A percentile compares a stretch with the other conserved stretches of the same genome.
phyloP scores from a whole-genome alignment of 176 grass and related monocot species.

The Thinopyrum elongatum region DNA sequence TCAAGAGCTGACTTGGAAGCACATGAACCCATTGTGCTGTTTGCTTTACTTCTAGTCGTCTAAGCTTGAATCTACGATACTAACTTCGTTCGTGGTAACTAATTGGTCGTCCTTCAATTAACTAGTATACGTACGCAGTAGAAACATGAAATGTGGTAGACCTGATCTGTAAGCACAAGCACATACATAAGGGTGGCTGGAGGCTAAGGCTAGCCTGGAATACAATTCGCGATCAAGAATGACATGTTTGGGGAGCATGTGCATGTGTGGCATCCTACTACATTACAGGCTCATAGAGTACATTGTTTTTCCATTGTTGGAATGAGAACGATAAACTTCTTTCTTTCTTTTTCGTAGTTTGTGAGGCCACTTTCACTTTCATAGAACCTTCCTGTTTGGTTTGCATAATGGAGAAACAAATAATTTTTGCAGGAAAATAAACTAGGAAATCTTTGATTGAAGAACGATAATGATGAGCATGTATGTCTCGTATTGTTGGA shows the following conservation, averaged over 20 bases:
- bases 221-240: slow-evolving; percentile 10
- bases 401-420: not conserved
- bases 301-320: not conserved
- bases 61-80: not conserved
- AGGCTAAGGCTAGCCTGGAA: not conserved
- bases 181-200: not conserved
- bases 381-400: slow-evolving; percentile 42
- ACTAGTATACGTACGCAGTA: not conserved
- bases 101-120: not conserved
- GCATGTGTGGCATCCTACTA: slow-evolving; percentile 19
- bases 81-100: not conserved
- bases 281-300: not conserved
- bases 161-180: slow-evolving; percentile 25
- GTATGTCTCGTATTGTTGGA: slow-evolving; percentile 33
- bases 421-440: not conserved
- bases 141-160: not conserved
- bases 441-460: slow-evolving; percentile 13
- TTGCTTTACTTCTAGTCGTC: not conserved
- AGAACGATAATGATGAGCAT: slow-evolving; percentile 7
- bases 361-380: slow-evolving; percentile 16
- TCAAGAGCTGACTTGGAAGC: slow-evolving; percentile 46
- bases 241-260: slow-evolving; percentile 30
- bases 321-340: not conserved
- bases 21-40: slow-evolving; percentile 53
- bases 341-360: not conserved